phyloP scores from a whole-genome alignment of 371 early-diverging fungal genomes.

The Mortierella polycephala region DNA sequence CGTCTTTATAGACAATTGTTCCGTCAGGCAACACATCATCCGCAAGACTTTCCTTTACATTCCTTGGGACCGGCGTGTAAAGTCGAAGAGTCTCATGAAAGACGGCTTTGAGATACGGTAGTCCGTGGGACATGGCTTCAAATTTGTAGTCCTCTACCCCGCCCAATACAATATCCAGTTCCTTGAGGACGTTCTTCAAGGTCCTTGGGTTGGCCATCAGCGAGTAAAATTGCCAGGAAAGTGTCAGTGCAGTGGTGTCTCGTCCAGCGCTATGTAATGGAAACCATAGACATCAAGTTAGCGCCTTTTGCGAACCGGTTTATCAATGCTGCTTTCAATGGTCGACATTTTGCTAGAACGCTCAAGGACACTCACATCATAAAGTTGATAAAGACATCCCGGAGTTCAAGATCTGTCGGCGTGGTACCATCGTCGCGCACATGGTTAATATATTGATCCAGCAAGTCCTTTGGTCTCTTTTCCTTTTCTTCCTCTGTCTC shows the following conservation, averaged over 20 bases:
- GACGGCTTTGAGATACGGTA: conserved; percentile 45
- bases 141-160: conserved; percentile 23
- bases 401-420: conserved; percentile 29
- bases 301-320: background rate
- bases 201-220: conserved; percentile 39
- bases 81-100: conserved; percentile 46
- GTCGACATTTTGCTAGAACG: background rate
- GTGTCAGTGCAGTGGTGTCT: conserved; percentile 60
- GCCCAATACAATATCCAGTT: conserved; percentile 22
- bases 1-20: conserved; percentile 32
- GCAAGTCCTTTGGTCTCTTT: conserved; percentile 24
- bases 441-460: conserved; percentile 41
- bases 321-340: background rate
- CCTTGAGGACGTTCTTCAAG: conserved; percentile 30
- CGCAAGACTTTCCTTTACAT: conserved; percentile 18
- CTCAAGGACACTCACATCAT: conserved; percentile 21
- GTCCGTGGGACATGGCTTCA: conserved; percentile 20
- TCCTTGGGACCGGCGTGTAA: conserved; percentile 40
- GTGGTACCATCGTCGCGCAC: conserved; percentile 29
- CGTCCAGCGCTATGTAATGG: conserved; percentile 57
- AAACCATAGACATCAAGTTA: conserved; percentile 18
- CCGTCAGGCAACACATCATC: conserved; percentile 50
- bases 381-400: conserved; percentile 51
- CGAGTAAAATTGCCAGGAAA: conserved; percentile 49
- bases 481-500: conserved; percentile 26